Evolutionary conservation across 345 rosid genomes (phyloP).

Genomic region (Eucalyptus melliodora): DNA sequence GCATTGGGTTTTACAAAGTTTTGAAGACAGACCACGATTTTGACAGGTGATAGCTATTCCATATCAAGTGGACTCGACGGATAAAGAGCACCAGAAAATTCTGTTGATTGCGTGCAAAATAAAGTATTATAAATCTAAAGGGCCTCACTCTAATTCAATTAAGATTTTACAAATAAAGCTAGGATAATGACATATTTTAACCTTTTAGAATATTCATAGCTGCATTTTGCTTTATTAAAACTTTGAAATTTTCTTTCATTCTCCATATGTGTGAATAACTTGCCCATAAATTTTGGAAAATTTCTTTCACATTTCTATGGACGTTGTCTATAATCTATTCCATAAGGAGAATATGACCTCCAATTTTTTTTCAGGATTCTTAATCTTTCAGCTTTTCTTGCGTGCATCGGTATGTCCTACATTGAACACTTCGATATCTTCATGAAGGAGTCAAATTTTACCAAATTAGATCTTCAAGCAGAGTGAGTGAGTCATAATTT

Average conservation of each 20-base stretch:
- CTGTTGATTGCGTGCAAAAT: background rate
- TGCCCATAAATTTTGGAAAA: background rate
- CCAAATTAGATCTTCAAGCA: background rate
- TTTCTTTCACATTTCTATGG: background rate
- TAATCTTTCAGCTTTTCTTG: background rate
- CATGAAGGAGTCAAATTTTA: background rate
- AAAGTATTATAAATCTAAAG: background rate
- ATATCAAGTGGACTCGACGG: background rate
- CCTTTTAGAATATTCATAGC: background rate
- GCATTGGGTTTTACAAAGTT: background rate
- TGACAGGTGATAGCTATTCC: background rate
- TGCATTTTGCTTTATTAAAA: background rate
- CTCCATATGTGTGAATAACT: background rate
- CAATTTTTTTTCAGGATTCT: background rate
- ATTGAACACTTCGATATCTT: background rate
- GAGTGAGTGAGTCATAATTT: background rate
- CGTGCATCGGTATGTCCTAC: background rate
- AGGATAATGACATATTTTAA: background rate
- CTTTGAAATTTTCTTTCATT: background rate
- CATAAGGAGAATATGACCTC: background rate
- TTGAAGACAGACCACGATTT: background rate
- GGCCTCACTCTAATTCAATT: background rate
- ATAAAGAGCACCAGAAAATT: background rate
- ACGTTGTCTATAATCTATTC: background rate
- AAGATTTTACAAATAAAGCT: background rate